phyloP scores from a whole-genome alignment of 805 yeast genomes.

The Starmerella khaoyaiensis region DNA sequence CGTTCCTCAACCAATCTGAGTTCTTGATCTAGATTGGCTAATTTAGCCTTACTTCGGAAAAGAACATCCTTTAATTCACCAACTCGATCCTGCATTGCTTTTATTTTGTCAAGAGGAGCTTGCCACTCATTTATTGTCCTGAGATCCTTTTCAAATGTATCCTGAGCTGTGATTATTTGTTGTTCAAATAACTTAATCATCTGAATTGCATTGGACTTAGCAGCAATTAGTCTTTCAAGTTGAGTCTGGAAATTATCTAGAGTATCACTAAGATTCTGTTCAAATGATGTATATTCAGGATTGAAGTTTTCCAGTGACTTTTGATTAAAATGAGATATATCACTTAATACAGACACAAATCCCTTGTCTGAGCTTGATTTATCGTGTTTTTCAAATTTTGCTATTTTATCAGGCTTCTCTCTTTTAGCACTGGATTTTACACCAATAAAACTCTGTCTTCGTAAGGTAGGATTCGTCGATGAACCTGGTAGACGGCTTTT shows the following conservation, averaged over 20 bases:
- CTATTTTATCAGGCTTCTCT: neutral
- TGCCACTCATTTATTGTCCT: conserved; percentile 20
- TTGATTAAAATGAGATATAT: conserved; percentile 42
- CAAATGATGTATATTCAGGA: conserved; percentile 31
- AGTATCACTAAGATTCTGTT: conserved; percentile 13
- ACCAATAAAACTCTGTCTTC: neutral
- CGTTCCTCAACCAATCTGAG: conserved; percentile 19
- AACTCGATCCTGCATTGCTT: conserved; percentile 21
- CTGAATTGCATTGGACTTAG: conserved; percentile 18
- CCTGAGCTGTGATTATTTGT: conserved; percentile 16
- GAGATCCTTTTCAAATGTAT: conserved; percentile 20
- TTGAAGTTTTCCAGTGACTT: conserved; percentile 37
- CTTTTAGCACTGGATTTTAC: neutral
- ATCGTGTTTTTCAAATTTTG: neutral
- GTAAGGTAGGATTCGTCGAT: neutral
- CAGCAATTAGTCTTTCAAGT: conserved; percentile 20
- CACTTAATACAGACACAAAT: conserved; percentile 36
- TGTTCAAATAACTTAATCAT: conserved; percentile 18
- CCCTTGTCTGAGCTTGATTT: neutral
- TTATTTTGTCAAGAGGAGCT: conserved; percentile 20
- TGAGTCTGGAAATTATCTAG: conserved; percentile 21
- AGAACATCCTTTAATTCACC: conserved; percentile 19
- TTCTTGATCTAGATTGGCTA: conserved; percentile 19
- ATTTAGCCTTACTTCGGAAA: conserved; percentile 20
- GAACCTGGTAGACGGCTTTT: too few relatives aligned